Base-by-base conservation (phyloP, 352 stramenopile genomes). In the Phytophthora colocasiae region DNA sequence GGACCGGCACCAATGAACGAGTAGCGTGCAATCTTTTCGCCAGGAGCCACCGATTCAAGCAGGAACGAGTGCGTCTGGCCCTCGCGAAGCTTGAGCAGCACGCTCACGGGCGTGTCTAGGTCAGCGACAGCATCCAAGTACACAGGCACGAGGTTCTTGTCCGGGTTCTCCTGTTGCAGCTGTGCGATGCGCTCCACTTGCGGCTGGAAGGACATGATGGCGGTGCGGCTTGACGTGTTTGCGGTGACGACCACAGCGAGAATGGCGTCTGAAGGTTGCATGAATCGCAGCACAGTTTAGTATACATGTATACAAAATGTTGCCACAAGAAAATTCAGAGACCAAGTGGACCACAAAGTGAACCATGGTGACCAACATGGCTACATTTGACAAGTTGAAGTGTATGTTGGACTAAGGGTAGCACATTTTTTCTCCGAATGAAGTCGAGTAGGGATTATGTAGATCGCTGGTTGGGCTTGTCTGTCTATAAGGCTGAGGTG, bases 1-100 rank as follows among this genome's bases (percentile, higher is more conserved):
- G 90, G 90, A 0, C 83, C 83, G 24, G 84, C 93, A 48, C 90
- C 90, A 63, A 97, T 95, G 76, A 97, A 96, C 66, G 87, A 96
- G 64, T 94, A 97, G 39, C 90, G 90, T 66, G 84, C 87, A 54
- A 95, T 94, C 61, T 92, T 90, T 68, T 97, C 90, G 51, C 88
- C 90, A 0, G 87, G 88, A 3, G 84, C 81, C 39, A 97, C 85
- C 15, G 85, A 95, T 56, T 97, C 90, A 51, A 96, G 87, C 41
- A 97, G 77, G 69, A 97, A 97, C 56, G 83, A 89, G 73, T 96
- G 82, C 73, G 77, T 85, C 69, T 93, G 75, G 58, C 77, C 78
- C 65, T 84, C 73, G 50, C 86, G 83, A 46, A 97, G 75, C 77
- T 96, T 96, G 39, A 97, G 86, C 71, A 96, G 66, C 66, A 95